Base-by-base conservation (phyloP, 2,329 filamentous ascomycete species). In the Sphaerulina musiva region DNA sequence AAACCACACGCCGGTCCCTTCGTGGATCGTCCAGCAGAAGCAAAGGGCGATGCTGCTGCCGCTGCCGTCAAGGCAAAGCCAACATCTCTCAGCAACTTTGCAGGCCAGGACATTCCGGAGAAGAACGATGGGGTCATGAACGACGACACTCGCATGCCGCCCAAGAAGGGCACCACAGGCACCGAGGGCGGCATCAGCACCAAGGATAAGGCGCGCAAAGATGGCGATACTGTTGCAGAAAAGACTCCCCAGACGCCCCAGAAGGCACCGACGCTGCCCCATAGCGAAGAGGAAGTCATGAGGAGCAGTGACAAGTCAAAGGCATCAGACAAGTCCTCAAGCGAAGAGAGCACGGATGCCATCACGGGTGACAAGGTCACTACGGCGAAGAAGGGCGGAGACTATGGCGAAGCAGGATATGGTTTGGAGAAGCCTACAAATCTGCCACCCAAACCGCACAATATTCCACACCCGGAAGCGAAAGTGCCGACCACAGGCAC, bases 1-100 rank as follows among this genome's bases (percentile, higher is more conserved):
- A 93, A 91, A 74, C 93, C 93, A 45, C 92, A 96, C 68, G 82
- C 85, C 17, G 93, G 93, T 1, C 93, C 93, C 1, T 84, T 81
- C 66, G 83, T 91, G 54, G 82, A 84, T 58, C 80, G 70, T 43
- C 68, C 69, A 8, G 63, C 67, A 6, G 67, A 69, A 23, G 51
- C 62, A 55, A 64, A 68, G 46, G 62, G 58, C n/a, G 61, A 61
- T 26, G 58, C 51, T 65, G 62, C 70, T 66, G 58, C 52, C 12
- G 56, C 60, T 29, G 48, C 59, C 6, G 57, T 56, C 1, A 67
- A 76, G 42, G 65, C 70, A 2, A 56, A 69, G 0, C 66, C 67
- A 2, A 67, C 64, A 12, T 62, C 61, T n/a, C 56, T 69, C 43
- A 59, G 65, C 46, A 68, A 66, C 46, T 62, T 68, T 66, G 65